Evolutionary conservation across 2,329 filamentous ascomycete species (phyloP), one percentile per base, ranked within the genome.

Genomic region (Capronia americana): DNA sequence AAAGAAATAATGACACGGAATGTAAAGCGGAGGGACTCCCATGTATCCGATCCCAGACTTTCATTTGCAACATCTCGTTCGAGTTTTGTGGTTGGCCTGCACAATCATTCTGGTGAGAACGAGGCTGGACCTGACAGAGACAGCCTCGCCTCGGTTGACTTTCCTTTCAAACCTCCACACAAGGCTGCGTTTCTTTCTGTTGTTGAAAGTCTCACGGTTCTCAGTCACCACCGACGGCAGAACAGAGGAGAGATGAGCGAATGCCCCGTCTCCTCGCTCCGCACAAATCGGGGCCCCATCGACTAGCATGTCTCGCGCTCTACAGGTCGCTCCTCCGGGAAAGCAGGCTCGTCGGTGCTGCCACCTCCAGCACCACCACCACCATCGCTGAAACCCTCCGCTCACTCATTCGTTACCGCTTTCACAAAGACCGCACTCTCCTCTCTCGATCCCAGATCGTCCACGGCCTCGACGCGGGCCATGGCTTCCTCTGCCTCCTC

Each of bases 291-390:
- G 75, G 77, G 50, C 74, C 75, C 48, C 80, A 82, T 74, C 77
- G 79, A n/a, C 76, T 80, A 76, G 79, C 80, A 68, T 81, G 80
- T 67, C 72, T 80, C 69, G 77, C 80, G 44, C 77, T 83, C 26
- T 83, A 82, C 69, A 76, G 79, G 71, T 78, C 79, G 50, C 79
- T 83, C 58, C 76, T 83, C 58, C 76, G 77, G 70, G 78, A 79
- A 76, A 80, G 78, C 70, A 67, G 72, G 44, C 73, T 72, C 66
- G 66, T 79, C 55, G 71, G 74, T n/a, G 58, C 57, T 30, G 71
- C 62, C 23, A 66, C 70, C 26, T 61, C 68, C 20, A 55, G 12
- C 26, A 58, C 51, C 56, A 72, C 6, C 24, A 59, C 50, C 55
- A 72, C 71, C 50, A 61, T 55, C 57, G 71, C 71, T 30, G 28